Evolutionary conservation across 306 rosid genomes (phyloP), one percentile per base, ranked within the genome.

Genomic region (Glycine soja): DNA sequence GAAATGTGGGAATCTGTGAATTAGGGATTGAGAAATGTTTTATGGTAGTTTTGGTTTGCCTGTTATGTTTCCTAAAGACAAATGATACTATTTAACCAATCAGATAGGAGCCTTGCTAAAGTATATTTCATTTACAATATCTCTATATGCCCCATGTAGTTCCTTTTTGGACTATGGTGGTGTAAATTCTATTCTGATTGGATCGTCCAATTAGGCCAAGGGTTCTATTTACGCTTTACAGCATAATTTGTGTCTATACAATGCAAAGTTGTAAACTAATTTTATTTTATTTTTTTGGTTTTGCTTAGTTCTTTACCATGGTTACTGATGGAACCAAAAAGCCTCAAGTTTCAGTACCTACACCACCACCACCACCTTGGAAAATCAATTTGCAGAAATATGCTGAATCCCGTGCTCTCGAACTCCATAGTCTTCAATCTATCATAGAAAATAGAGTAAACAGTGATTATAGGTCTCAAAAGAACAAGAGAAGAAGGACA

Each of bases 401-500:
- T 71, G 83, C 90, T 2, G 93, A 92, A 15, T 73, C 92, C 0
- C 95, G 98, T 79, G 90, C 83, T 6, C 14, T 80, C 0, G 98
- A 94, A 85, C 81, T 94, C 34, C 87, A 83, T 54, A 85, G 91
- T 11, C 95, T 94, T 75, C 95, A 94, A 42, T 58, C 86, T 14
- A 80, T 89, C 6, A 50, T 91, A 48, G 76, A 85, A 7, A 80
- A 70, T 19, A 82, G 94, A 54, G 48, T 92, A 72, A 59, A 75
- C 72, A 81, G 45, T 5, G 91, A 92, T 81, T 90, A 84, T 82
- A 86, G 88, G 87, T 89, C 90, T 72, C 86, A 47, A 51, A 89
- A 97, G 74, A 89, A 87, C 80, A 92, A 91, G 92, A 89, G 97
- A 82, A 88, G 91, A 86, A 90, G 98, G 79, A 94, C 97, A 47